Base-by-base conservation (phyloP, 2,329 filamentous ascomycete species). In the Fusarium torulosum region DNA sequence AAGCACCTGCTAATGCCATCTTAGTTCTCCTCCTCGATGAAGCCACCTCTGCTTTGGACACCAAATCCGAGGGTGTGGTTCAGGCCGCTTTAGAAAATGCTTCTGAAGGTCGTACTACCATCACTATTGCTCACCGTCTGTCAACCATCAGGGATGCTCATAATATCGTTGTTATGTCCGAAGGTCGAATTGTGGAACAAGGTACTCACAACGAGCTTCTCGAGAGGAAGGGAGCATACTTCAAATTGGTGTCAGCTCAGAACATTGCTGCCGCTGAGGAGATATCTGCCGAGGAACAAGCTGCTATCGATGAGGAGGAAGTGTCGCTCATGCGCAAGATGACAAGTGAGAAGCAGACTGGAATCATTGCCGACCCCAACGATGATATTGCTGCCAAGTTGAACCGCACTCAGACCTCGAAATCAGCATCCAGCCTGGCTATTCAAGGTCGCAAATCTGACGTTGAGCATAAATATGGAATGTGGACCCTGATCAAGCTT, bases 131-230 rank as follows among this genome's bases (percentile, higher is more conserved):
- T 42, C 96, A 99, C 81, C 90, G 95, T 70, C 84, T 99, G 10
- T 97, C 94, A 1, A 99, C 96, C 7, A 97, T 99, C 81, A 94
- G 90, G 78, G 90, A 94, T 66, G 95, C 95, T 0, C 91, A 98
- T 78, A 97, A 97, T 74, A 99, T 99, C 70, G 92, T 98, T 14
- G 95, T 97, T 66, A 95, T 99, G 90, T 86, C 89, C 6, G 81
- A 89, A 63, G 96, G 96, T 14, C 82, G 85, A n/a, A 96, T 99
- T 61, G 85, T 97, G 14, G 96, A 99, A 79, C 94, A 97, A 78
- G 96, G 96, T 51, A 94, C 88, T 0, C 96, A 98, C 76, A 88
- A 95, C 59, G 85, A 91, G 15, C 85, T 99, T 13, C 82, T 98
- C 4, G 87, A 89, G 69, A 84, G 79, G 61, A 81, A 87, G 66